Evolutionary conservation across 805 yeast genomes (phyloP), one percentile per base, ranked within the genome.

Genomic region (Crinitomyces ghanaensis): DNA sequence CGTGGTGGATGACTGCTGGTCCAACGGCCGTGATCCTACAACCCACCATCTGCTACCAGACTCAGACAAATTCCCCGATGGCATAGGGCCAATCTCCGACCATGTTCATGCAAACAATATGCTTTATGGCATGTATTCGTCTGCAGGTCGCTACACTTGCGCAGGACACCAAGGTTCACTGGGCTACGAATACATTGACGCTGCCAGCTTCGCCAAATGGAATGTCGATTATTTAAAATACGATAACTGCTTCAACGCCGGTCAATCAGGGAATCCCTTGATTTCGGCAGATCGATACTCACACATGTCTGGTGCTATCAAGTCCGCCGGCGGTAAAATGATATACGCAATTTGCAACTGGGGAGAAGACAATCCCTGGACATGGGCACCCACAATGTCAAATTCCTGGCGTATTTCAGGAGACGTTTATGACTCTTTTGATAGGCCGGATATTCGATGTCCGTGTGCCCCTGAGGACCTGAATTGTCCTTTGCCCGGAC

Each of bases 81-180:
- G 57, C 13, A 49, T 52, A 41, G 38, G 36, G 16, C 28, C 38
- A 13, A 37, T 53, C 17, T 34, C 53, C 8, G 54, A 53, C 24
- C 8, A 36, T 20, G 39, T 53, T 12, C 57, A 53, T 34, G 43
- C 36, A 12, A 23, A 38, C 26, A 53, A 49, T 4, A 42, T 53
- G 26, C 39, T 46, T 25, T 53, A 48, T 31, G 59, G 59, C n/a
- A 53, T 53, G 56, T 53, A 53, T 37, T 49, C 56, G 4, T 43
- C 50, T 15, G 59, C 59, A 25, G 59, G 59, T n/a, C 46, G 40
- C 26, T 50, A 43, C 36, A 53, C 59, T 6, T 53, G 57, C 37
- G 56, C 49, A 19, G 49, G 55, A 5, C 51, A 50, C 30, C 47
- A 52, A 25, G 59, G 57, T 3, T 51, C 56, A 1, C 43, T 53